Conservation (phyloP, 306 rosid species). For the Carpinus fangiana region DNA sequence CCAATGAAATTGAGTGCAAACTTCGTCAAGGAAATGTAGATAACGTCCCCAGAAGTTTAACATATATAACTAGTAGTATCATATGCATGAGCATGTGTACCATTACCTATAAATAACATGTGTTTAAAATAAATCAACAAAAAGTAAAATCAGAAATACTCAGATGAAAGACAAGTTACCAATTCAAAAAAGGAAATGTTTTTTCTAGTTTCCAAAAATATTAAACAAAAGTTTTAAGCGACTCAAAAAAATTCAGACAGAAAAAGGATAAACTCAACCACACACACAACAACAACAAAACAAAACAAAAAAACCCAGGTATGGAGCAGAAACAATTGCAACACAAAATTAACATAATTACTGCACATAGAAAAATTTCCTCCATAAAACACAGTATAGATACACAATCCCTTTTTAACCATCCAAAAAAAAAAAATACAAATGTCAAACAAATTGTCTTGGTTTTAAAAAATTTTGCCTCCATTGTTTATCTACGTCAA, state of each 20-base stretch:
- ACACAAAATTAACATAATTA: not conserved
- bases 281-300: no score
- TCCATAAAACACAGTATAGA: not conserved
- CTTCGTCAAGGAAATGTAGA: not conserved
- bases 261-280: not conserved
- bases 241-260: not conserved
- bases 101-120: not conserved
- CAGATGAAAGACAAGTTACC: not conserved
- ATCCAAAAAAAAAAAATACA: not conserved
- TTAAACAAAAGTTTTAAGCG: not conserved
- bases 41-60: not conserved
- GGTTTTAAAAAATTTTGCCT: not conserved
- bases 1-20: not conserved
- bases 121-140: not conserved
- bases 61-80: not conserved
- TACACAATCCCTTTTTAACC: not conserved
- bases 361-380: not conserved
- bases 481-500: not conserved
- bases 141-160: not conserved
- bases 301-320: not conserved
- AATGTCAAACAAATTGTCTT: not conserved
- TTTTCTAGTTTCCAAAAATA: no score
- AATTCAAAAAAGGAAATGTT: no score
- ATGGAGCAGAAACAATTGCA: not conserved
- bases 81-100: not conserved